phyloP scores from a whole-genome alignment of 176 grass and related monocot species.

The Triticum dicoccoides region DNA sequence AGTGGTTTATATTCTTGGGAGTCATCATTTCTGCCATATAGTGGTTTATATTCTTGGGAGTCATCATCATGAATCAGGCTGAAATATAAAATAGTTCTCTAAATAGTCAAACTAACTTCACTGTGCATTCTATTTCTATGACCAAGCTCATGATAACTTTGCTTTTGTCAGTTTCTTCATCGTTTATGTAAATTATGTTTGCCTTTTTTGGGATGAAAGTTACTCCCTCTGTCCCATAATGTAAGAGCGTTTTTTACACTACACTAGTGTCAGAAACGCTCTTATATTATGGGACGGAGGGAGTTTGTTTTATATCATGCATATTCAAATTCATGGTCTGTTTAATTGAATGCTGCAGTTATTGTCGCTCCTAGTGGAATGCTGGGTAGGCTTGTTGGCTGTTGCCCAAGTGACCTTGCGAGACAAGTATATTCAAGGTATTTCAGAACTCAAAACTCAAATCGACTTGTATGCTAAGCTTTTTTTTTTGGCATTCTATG shows the following conservation, averaged over 20 bases:
- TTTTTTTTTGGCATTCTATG: slow-evolving; percentile 8
- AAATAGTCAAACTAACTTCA: background rate
- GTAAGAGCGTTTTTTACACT: too few species aligned
- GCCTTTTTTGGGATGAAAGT: background rate
- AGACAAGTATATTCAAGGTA: slow-evolving; percentile 97
- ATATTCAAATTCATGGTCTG: slow-evolving; percentile 18
- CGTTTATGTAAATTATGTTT: slow-evolving; percentile 15
- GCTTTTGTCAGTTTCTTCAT: slow-evolving; percentile 11
- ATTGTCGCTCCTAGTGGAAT: slow-evolving; percentile 96
- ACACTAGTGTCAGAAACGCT: too few species aligned
- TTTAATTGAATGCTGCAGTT: slow-evolving; percentile 65
- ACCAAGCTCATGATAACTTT: background rate
- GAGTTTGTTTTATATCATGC: background rate
- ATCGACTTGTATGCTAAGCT: background rate
- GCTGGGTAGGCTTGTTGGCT: slow-evolving; percentile 92
- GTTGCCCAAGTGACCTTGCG: slow-evolving; percentile 94
- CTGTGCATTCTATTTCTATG: background rate
- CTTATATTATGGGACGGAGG: too few species aligned
- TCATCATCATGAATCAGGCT: background rate
- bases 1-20: background rate
- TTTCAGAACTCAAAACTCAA: background rate
- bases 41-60: background rate
- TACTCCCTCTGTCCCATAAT: background rate
- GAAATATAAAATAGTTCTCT: slow-evolving; percentile 5
- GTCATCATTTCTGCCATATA: background rate